Evolutionary conservation across 176 grass and related monocot species (phyloP), one percentile per base, ranked within the genome.

Genomic region (Otatea glauca): DNA sequence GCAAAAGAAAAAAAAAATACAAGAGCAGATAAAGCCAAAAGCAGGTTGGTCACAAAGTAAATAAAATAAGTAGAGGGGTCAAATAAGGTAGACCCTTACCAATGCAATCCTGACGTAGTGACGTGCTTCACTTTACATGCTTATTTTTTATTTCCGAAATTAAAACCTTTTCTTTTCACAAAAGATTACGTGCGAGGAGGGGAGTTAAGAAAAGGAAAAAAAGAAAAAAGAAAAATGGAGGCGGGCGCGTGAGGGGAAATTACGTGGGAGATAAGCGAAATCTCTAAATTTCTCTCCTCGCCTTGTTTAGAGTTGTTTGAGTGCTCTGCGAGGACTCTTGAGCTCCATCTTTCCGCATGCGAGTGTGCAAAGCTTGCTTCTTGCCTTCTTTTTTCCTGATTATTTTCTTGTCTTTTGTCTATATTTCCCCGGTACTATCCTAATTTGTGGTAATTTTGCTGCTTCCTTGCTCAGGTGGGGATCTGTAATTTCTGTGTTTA

Each of bases 91-190:
- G 68, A 91, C 76, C 69, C 78, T 83, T 83, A 69, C 83, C 72
- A 89, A 91, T 90, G 88, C 88, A 85, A 84, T 84, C 87, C 89
- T 89, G 88, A 82, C 29, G 29, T 29, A 29, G 29, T 29, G 29
- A 29, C 91, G 85, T 83, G 90, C 91, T 75, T 84, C 81, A 88
- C 68, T 89, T 89, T 81, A 81, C 72, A 84, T 81, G 85, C 88
- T 81, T 83, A 54, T 87, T 65, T 84, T 78, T 51, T 16, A 76
- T 80, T 86, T 88, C 84, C 67, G 14, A 67, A 68, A 68, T 69
- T 87, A 83, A 92, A 82, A 50, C 74, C 81, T 84, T 80, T 78
- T 37, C 68, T 71, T 79, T 85, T 58, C 10, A 21, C 82, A 89
- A 86, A 82, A 70, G 74, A 80, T 72, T 88, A 86, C 83, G 84